Conservation (phyloP, 805 yeast species). For the Hanseniaspora singularis region DNA sequence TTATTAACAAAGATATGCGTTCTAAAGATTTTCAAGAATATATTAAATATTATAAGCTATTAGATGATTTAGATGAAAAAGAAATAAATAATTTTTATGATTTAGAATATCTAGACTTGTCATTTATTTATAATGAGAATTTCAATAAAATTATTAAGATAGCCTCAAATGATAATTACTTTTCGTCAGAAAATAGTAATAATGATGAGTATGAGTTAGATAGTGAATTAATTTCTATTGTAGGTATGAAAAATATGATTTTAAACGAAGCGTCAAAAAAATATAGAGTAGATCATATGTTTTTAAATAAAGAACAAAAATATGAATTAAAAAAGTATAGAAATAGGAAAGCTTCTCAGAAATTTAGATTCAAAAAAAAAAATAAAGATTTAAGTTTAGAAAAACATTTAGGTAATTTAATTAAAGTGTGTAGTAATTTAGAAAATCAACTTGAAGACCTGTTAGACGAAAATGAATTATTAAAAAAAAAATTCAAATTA, state of each 20-base stretch:
- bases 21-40: constrained; percentile 8
- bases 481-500: background rate
- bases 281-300: constrained; percentile 13
- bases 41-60: constrained; percentile 3
- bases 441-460: constrained; percentile 5
- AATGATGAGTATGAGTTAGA: constrained; percentile 12
- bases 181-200: background rate
- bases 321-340: constrained; percentile 14
- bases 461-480: background rate
- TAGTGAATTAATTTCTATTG: constrained; percentile 4
- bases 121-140: constrained; percentile 12
- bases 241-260: constrained; percentile 10
- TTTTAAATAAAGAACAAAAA: constrained; percentile 4
- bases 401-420: constrained; percentile 6
- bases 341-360: constrained; percentile 14
- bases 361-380: constrained; percentile 13
- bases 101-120: constrained; percentile 7
- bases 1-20: background rate
- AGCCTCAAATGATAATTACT: background rate
- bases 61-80: constrained; percentile 1
- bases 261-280: constrained; percentile 3
- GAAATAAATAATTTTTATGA: constrained; percentile 2
- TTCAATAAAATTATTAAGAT: constrained; percentile 6
- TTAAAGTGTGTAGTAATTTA: background rate
- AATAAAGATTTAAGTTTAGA: constrained; percentile 4